Evolutionary conservation across 371 early-diverging fungal genomes (phyloP), one percentile per base, ranked within the genome.

Genomic region (Basidiobolus meristosporus): DNA sequence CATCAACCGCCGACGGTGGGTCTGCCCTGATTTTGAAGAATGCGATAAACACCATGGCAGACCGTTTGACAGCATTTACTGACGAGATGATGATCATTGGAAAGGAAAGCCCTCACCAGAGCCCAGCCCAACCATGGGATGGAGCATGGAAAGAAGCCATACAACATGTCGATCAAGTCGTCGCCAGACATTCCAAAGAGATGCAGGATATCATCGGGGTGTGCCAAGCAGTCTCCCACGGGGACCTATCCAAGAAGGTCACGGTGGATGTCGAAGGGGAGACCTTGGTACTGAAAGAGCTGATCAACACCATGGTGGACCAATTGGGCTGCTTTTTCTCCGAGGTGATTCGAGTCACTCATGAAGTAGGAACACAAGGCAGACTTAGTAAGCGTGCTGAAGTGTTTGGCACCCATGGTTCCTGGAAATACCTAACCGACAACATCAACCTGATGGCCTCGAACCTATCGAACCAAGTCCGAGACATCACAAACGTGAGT

Each of bases 391-490:
- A 59, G 11, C 64, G 60, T 37, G 65, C 61, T 10, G 38, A 26
- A 26, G 26, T 26, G 5, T 26, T 26, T 26, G 26, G 26, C 9
- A 26, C 26, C 3, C 26, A 26, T 5, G 78, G 65, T 31, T 54
- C 52, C 1, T 57, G 62, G 65, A 61, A 60, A 31, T 60, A 62
- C n/a, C 46, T 71, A 31, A 70, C 68, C 30, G 62, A 62, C 39
- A 63, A 70, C 36, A 65, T 70, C 44, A 68, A 70, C 41, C 47
- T 48, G 36, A 60, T 66, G 61, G 62, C 71, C 7, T 43, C 46
- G 17, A 65, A 63, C 45, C 53, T 65, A 19, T 61, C 71, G 2
- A 46, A 46, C 37, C 68, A 70, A 50, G 72, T 71, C 1, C 51
- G 73, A 20, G 61, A 63, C 15, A 71, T 70, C 47, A 63, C 68